Evolutionary conservation across 31 red algal genomes (phyloP).

Genomic region (Pterothamnion heteromorphum): DNA sequence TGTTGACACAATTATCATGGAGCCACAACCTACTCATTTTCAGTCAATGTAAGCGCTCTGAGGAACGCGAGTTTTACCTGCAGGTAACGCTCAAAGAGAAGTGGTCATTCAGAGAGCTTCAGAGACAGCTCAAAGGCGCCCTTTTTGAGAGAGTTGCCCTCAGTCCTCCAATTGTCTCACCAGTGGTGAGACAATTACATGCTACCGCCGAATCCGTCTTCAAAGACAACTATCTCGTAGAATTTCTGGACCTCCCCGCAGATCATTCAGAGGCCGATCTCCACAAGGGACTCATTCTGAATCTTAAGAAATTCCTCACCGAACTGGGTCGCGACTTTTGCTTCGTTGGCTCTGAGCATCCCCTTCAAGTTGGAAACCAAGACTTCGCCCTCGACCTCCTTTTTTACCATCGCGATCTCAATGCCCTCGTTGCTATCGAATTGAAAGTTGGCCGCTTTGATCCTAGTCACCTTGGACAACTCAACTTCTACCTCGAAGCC

Average conservation of each 20-base stretch:
- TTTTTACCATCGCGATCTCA: neutral
- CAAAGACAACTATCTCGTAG: neutral
- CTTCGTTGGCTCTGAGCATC: neutral
- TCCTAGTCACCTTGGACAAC: neutral
- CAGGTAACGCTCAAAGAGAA: neutral
- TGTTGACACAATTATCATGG: neutral
- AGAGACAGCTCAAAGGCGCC: neutral
- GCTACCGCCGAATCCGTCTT: neutral
- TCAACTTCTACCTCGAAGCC: neutral
- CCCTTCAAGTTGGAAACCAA: neutral
- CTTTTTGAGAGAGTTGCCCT: neutral
- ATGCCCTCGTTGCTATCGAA: neutral
- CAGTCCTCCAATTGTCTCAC: neutral
- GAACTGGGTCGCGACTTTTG: neutral
- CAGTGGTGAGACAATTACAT: neutral
- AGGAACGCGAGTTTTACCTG: neutral
- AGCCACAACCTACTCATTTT: neutral
- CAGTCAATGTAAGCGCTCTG: neutral
- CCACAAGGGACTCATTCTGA: neutral
- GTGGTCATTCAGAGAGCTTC: neutral
- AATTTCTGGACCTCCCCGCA: neutral
- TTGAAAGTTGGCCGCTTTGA: neutral
- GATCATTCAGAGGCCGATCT: neutral
- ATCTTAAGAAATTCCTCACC: neutral
- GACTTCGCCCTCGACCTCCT: neutral